These are phyloP conservation scores for Pestalotiopsis sp. DNA, from an alignment of 2,329 filamentous ascomycete genomes.

Conservation along the genomic window DNA sequence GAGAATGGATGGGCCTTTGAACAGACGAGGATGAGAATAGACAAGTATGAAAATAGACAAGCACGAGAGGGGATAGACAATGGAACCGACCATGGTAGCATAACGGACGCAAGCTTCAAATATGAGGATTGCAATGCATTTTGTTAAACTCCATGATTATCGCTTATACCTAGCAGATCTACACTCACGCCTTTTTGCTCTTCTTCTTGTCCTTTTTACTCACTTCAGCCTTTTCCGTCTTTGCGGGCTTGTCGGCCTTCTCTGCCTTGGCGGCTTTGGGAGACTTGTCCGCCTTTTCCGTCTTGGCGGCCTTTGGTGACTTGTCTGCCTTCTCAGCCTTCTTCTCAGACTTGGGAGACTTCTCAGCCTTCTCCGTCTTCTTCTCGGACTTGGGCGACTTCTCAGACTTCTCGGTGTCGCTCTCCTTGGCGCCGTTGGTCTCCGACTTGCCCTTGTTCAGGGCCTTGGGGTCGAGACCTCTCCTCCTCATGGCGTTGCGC, in stretches of 20 bases:
- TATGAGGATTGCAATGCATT: not conserved
- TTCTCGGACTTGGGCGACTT: conserved; percentile 43
- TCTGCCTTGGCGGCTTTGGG: conserved; percentile 21
- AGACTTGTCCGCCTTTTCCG: not conserved
- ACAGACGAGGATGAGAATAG: not conserved
- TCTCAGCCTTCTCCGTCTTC: not conserved
- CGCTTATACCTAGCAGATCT: not conserved
- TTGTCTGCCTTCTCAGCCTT: conserved; percentile 9
- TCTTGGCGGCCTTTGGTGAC: conserved; percentile 10
- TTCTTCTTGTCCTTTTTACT: conserved; percentile 11
- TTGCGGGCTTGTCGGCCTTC: conserved; percentile 10
- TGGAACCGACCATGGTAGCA: not conserved
- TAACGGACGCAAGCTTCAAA: not conserved
- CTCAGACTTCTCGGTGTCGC: conserved; percentile 33
- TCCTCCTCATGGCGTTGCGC: conserved; percentile 72
- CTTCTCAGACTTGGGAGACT: not conserved
- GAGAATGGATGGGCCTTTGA: not conserved
- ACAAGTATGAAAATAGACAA: no score
- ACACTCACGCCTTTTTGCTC: conserved; percentile 6
- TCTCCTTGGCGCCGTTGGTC: conserved; percentile 18
- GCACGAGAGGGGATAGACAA: no score
- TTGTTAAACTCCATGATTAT: not conserved
- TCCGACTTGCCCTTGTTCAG: conserved; percentile 44
- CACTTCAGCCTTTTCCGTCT: conserved; percentile 20
- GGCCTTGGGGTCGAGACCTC: conserved; percentile 73